Evolutionary conservation across 176 grass and related monocot species (phyloP), one percentile per base, ranked within the genome.

Genomic region (Oryza nivara): DNA sequence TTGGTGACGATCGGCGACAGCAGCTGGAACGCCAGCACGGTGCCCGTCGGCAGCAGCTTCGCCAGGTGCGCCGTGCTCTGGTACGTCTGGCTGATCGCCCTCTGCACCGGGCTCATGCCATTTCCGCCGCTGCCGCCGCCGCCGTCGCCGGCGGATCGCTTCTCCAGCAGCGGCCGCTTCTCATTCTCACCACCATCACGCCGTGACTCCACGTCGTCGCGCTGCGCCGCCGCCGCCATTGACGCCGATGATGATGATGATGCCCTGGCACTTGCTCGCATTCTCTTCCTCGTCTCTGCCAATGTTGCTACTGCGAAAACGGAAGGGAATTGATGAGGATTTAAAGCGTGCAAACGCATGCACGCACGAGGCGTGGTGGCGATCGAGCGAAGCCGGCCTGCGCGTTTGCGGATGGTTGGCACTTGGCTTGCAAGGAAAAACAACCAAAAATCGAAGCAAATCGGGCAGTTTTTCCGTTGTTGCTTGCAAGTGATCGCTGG

Each of bases 21-120:
- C 4, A 95, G 87, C 89, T 98, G 92, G 88, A 93, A 98, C 46
- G 89, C 85, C 20, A 98, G 76, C 49, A 93, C 91, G 22, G 95
- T 98, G 46, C 95, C 92, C 32, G 93, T 99, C 0, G 92, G 92
- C 16, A 98, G 95, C 40, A 96, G 88, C 78, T 86, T 92, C 9
- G 89, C 80, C 19, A 99, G 93, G 68, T 99, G 91, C 70, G 89
- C 88, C 68, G 86, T 92, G 88, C 93, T 94, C 76, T 84, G 87
- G 89, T 92, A 98, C 71, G 93, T 91, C 85, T 91, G 91, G 81
- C 80, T 85, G 75, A 96, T 94, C 14, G 91, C 91, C 20, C 75
- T 87, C 79, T 87, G 88, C 17, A 91, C 73, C 45, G 85, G 83
- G 68, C 74, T 94, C 72, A 88, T 80, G 51, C 67, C 52, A 30